phyloP scores from a whole-genome alignment of 2,329 filamentous ascomycete genomes.

The Fusarium burgessii region DNA sequence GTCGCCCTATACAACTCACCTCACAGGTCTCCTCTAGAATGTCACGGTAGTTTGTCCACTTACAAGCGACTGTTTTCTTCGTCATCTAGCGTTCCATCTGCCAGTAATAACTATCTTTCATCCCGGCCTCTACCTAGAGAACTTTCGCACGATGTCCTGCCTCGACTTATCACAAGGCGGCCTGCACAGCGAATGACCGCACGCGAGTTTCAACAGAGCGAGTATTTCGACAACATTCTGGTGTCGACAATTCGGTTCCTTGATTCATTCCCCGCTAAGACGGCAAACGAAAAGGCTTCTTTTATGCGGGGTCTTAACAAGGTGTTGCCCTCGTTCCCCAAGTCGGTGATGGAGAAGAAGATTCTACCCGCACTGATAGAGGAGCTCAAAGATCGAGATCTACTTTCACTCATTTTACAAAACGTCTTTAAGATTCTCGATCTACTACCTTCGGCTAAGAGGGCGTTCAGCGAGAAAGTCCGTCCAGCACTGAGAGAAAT shows the following conservation, averaged over 20 bases:
- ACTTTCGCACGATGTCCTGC: conserved; percentile 79
- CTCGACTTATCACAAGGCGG: conserved; percentile 85
- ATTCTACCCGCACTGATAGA: conserved; percentile 89
- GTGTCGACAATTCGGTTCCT: conserved; percentile 97
- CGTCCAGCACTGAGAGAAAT: conserved; percentile 87
- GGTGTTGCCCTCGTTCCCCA: conserved; percentile 91
- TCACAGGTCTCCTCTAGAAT: conserved; percentile 86
- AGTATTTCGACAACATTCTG: conserved; percentile 96
- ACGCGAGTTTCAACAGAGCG: conserved; percentile 91
- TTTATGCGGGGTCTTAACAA: conserved; percentile 91
- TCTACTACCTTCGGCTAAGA: conserved; percentile 79
- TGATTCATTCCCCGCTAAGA: conserved; percentile 91
- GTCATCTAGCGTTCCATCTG: conserved; percentile 81
- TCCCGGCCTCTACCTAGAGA: conserved; percentile 84
- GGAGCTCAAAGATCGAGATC: conserved; percentile 91
- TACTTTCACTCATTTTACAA: conserved; percentile 86
- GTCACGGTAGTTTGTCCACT: conserved; percentile 81
- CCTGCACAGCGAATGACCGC: conserved; percentile 90
- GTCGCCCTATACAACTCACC: conserved; percentile 95
- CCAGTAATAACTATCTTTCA: conserved; percentile 85
- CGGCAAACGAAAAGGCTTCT: conserved; percentile 86
- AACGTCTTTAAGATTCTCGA: conserved; percentile 93
- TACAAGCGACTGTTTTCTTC: conserved; percentile 89
- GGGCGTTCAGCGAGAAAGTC: conserved; percentile 86
- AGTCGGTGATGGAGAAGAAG: conserved; percentile 94